Base-by-base conservation (phyloP, 2,329 filamentous ascomycete species). In the Cordyceps cateniannulata region DNA sequence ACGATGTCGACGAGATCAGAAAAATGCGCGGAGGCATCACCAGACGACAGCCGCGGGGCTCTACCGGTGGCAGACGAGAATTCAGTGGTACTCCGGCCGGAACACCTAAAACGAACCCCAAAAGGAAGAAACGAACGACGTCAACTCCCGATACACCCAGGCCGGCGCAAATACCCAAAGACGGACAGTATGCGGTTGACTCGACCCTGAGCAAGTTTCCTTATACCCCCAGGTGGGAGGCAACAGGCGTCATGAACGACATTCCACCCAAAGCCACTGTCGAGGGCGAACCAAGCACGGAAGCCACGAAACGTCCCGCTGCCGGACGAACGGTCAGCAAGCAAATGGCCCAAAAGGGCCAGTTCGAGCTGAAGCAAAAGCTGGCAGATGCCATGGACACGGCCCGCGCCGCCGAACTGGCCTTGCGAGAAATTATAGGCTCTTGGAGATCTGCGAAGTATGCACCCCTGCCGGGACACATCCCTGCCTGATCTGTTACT, bases 1-100 rank as follows among this genome's bases (percentile, higher is more conserved):
- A 98, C 75, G 82, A 96, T 76, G 90, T 97, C 62, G 90, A 93
- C 8, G 90, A 91, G 73, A 98, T 98, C 69, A 84, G 85, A 66
- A 90, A 89, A 73, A 78, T 96, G 69, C 85, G 93, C 58, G 90
- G 91, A 49, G 84, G 85, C 63, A 96, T 98, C 73, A 98, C 93
- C 27, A 82, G 93, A 65, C 83, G 93, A 62, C 91, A 96, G 71
- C 87, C 91, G 2, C 84, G 90, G 68, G 85, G 82, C 61, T 86
- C 86, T 1, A 75, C 83, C 16, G 76, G 80, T 24, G 83, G 81
- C 62, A 82, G 84, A 62, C 69, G 73, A 54, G 85, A 87, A 59
- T 79, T 40, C 10, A 59, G 78, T 42, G 86, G 85, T n/a, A 87
- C 85, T 18, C 83, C 83, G 5, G 73, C 75, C 1, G 77, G 76